These are phyloP conservation scores for Eucommia ulmoides DNA, from an alignment of 257 asterid genomes.

Conservation along the genomic window DNA sequence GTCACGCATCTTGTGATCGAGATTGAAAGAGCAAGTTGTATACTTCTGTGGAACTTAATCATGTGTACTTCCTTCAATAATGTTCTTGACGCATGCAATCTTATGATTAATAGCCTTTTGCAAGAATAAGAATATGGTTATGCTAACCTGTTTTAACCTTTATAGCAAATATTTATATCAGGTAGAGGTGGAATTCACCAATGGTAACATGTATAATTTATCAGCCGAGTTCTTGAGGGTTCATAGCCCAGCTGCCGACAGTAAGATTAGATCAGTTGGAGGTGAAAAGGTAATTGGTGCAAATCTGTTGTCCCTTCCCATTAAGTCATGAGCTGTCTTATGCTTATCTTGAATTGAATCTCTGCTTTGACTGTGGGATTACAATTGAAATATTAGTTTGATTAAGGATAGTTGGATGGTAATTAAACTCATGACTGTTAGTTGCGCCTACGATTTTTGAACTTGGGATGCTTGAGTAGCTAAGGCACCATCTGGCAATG, in stretches of 20 bases:
- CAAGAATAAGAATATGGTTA: not conserved
- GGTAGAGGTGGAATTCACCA: slow-evolving; percentile 67
- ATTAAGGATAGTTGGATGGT: not conserved
- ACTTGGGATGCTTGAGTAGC: not conserved
- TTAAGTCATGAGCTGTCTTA: not conserved
- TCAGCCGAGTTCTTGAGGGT: slow-evolving; percentile 79
- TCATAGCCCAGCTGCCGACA: slow-evolving; percentile 74
- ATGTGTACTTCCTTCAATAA: not conserved
- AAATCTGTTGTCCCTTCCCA: not conserved
- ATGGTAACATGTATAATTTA: slow-evolving; percentile 34
- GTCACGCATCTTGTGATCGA: no score
- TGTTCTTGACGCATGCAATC: not conserved
- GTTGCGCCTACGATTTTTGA: not conserved
- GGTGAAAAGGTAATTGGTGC: slow-evolving; percentile 57
- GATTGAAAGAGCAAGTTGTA: no score
- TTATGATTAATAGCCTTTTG: not conserved
- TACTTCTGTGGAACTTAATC: not conserved
- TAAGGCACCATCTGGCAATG: no score
- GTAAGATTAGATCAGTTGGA: slow-evolving; percentile 58
- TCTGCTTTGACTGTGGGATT: not conserved
- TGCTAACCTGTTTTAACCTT: not conserved
- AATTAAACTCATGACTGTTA: not conserved
- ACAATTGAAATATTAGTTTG: not conserved
- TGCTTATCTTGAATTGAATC: not conserved
- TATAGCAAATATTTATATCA: slow-evolving; percentile 13